These are phyloP conservation scores for Kwoniella europaea DNA, from an alignment of 768 basidiomycete genomes.

Conservation along the genomic window DNA sequence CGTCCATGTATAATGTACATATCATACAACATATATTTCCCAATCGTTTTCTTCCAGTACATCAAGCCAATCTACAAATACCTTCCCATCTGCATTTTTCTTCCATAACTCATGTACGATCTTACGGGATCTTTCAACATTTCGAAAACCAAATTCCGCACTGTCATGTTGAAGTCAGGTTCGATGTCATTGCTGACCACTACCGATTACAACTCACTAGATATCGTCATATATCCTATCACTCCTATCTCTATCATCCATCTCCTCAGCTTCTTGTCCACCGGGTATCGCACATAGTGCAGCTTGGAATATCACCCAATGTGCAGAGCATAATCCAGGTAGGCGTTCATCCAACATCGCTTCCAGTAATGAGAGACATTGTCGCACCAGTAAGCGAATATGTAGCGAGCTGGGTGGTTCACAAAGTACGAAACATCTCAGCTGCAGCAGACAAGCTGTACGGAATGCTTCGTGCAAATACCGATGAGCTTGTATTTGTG, in stretches of 20 bases:
- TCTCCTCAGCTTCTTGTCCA: slow-evolving; percentile 23
- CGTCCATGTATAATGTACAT: neutral
- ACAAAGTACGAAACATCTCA: slow-evolving; percentile 34
- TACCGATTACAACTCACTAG: slow-evolving; percentile 20
- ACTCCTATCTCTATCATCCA: slow-evolving; percentile 37
- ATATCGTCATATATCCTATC: slow-evolving; percentile 38
- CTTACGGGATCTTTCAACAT: slow-evolving; percentile 37
- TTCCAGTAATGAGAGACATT: slow-evolving; percentile 44
- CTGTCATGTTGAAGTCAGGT: slow-evolving; percentile 11
- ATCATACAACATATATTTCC: slow-evolving; percentile 45
- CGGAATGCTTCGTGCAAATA: slow-evolving; percentile 51
- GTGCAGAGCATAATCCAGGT: slow-evolving; percentile 40
- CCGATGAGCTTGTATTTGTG: slow-evolving; percentile 40
- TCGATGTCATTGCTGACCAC: neutral
- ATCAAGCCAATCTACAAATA: slow-evolving; percentile 50
- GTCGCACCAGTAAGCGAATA: slow-evolving; percentile 40
- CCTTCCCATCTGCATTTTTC: slow-evolving; percentile 30
- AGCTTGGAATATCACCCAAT: slow-evolving; percentile 47
- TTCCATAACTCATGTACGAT: slow-evolving; percentile 46
- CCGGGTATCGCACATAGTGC: slow-evolving; percentile 29
- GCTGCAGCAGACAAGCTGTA: slow-evolving; percentile 36
- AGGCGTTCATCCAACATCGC: slow-evolving; percentile 38
- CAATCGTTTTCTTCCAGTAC: slow-evolving; percentile 44
- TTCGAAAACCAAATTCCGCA: slow-evolving; percentile 34
- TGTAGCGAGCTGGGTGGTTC: slow-evolving; percentile 39